Percentiles rank a stretch among this genome's conserved stretches.
Evolutionary conservation across 495 filamentous ascomycete genomes (phyloP).

Genomic region (Podospora anserina): DNA sequence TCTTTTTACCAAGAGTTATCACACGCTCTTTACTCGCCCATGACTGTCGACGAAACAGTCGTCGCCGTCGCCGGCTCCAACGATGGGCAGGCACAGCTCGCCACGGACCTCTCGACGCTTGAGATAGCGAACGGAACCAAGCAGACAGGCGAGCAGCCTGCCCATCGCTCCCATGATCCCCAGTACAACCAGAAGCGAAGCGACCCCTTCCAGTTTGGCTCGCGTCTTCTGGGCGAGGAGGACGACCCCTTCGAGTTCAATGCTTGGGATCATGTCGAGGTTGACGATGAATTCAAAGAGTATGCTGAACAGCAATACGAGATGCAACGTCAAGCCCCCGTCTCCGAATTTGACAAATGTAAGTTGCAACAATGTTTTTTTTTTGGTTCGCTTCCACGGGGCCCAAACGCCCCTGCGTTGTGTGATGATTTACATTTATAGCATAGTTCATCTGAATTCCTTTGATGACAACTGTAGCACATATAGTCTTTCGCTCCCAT

Average conservation of each 20-base stretch:
- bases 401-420: slow-evolving; percentile 18
- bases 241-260: slow-evolving; percentile 94
- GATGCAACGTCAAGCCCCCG: slow-evolving; percentile 76
- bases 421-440: slow-evolving; percentile 55
- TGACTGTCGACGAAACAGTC: slow-evolving; percentile 22
- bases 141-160: slow-evolving; percentile 22
- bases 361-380: slow-evolving; percentile 30
- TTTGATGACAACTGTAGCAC: slow-evolving; percentile 51
- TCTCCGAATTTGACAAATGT: slow-evolving; percentile 81
- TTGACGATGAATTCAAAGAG: slow-evolving; percentile 76
- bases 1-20: not conserved
- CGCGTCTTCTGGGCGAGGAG: slow-evolving; percentile 72
- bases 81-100: slow-evolving; percentile 25
- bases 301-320: slow-evolving; percentile 78
- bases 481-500: slow-evolving; percentile 64
- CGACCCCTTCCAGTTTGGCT: slow-evolving; percentile 94
- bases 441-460: slow-evolving; percentile 63
- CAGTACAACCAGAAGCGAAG: slow-evolving; percentile 69
- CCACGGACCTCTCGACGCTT: slow-evolving; percentile 30
- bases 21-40: slow-evolving; percentile 10
- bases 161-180: slow-evolving; percentile 55
- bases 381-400: not conserved
- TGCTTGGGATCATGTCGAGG: slow-evolving; percentile 95
- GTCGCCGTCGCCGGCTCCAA: slow-evolving; percentile 12
- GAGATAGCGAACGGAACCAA: slow-evolving; percentile 24